These are phyloP conservation scores for Xylariaceae sp. DNA, from an alignment of 2,329 filamentous ascomycete genomes.

Conservation along the genomic window DNA sequence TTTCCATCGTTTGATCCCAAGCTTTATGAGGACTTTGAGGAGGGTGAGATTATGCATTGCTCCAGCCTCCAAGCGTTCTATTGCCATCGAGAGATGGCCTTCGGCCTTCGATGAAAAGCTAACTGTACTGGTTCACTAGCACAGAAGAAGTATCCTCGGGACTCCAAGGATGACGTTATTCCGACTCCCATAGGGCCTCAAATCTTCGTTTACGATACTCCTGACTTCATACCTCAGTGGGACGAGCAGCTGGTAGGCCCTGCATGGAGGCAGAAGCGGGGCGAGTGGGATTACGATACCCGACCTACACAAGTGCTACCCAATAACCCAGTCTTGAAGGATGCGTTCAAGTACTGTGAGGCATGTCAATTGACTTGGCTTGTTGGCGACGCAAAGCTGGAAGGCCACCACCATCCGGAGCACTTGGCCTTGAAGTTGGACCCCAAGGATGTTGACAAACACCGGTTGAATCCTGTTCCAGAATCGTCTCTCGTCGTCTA, in stretches of 20 bases:
- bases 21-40: slow-evolving; percentile 2
- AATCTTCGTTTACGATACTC: slow-evolving; percentile 5
- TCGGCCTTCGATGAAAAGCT: too few relatives aligned
- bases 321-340: slow-evolving; percentile 6
- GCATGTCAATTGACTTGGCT: slow-evolving; percentile 9
- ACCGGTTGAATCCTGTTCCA: not conserved
- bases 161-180: slow-evolving; percentile 5
- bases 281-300: slow-evolving; percentile 7
- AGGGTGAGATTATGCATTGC: not conserved
- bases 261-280: slow-evolving; percentile 5
- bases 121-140: too few relatives aligned
- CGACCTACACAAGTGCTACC: slow-evolving; percentile 5
- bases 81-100: not conserved
- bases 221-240: slow-evolving; percentile 8
- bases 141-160: slow-evolving; percentile 3
- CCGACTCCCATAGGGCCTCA: slow-evolving; percentile 5
- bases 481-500: slow-evolving; percentile 1
- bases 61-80: not conserved
- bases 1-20: not conserved
- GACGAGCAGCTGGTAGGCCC: slow-evolving; percentile 7
- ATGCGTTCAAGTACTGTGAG: slow-evolving; percentile 8
- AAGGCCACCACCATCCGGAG: slow-evolving; percentile 3
- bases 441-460: not conserved
- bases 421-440: slow-evolving; percentile 1
- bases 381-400: slow-evolving; percentile 3